These are phyloP conservation scores for Boletus bicolor DNA, from an alignment of 768 basidiomycete species.

Conservation along the genomic window DNA sequence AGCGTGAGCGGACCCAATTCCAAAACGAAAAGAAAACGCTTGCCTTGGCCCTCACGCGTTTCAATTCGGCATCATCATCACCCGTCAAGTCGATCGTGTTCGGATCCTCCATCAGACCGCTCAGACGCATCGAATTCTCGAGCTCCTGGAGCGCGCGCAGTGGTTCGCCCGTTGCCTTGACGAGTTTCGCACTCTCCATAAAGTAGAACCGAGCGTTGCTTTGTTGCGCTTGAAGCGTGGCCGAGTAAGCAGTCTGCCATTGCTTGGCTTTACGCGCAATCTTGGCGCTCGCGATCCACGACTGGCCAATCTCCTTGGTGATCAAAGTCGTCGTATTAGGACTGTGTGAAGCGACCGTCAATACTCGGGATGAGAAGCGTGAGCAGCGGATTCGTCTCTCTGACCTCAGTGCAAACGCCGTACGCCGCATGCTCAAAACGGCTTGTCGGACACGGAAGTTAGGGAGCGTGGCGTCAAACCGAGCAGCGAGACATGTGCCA, in stretches of 20 bases:
- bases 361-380: neutral
- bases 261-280: slow-evolving; percentile 95
- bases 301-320: slow-evolving; percentile 66
- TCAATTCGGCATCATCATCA: slow-evolving; percentile 47
- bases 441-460: slow-evolving; percentile 88
- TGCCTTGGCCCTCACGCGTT: slow-evolving; percentile 71
- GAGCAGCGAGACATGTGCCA: slow-evolving; percentile 46
- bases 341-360: slow-evolving; percentile 11
- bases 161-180: slow-evolving; percentile 74
- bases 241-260: slow-evolving; percentile 95
- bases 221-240: slow-evolving; percentile 85
- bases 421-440: slow-evolving; percentile 83
- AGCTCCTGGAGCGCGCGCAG: slow-evolving; percentile 85
- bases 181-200: slow-evolving; percentile 86
- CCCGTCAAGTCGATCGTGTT: slow-evolving; percentile 55
- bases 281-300: slow-evolving; percentile 94
- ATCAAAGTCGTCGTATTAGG: slow-evolving; percentile 35
- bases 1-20: neutral
- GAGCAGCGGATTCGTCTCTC: slow-evolving; percentile 28
- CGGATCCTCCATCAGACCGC: slow-evolving; percentile 44
- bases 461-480: slow-evolving; percentile 77
- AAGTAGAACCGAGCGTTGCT: slow-evolving; percentile 71
- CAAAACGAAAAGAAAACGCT: slow-evolving; percentile 3
- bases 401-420: slow-evolving; percentile 75
- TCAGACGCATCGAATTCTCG: slow-evolving; percentile 62